Conservation (phyloP, 257 asterid species). For the Thymus quinquecostatus region DNA sequence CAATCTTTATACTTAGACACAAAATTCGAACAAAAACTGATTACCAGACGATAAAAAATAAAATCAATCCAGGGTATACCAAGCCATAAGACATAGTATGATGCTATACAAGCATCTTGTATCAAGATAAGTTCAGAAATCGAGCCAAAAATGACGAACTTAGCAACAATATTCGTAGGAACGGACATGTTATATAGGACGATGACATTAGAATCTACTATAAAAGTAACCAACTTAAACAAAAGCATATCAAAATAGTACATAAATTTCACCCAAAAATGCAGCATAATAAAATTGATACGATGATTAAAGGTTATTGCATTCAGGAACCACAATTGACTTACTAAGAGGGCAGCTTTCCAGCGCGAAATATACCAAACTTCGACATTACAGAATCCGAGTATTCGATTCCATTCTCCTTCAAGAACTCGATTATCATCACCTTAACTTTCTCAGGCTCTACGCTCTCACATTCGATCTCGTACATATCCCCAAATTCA, state of each 20-base stretch:
- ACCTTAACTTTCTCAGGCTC: conserved; percentile 85
- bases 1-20: background rate
- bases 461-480: conserved; percentile 85
- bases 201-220: conserved; percentile 13
- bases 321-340: conserved; percentile 26
- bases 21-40: no score
- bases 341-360: conserved; percentile 71
- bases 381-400: conserved; percentile 75
- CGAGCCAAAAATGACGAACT: conserved; percentile 2
- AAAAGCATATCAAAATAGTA: background rate
- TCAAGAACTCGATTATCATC: conserved; percentile 66
- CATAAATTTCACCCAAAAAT: background rate
- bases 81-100: background rate
- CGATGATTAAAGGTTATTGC: background rate
- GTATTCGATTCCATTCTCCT: conserved; percentile 68
- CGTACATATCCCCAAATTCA: conserved; percentile 84
- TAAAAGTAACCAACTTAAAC: conserved; percentile 2
- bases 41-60: background rate
- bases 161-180: conserved; percentile 3
- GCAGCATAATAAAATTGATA: background rate
- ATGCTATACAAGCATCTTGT: background rate
- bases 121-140: conserved; percentile 10
- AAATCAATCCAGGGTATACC: no score
- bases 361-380: conserved; percentile 81
- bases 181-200: conserved; percentile 4